Evolutionary conservation across 2,329 filamentous ascomycete species (phyloP).

Genomic region (Aurifilum marmelostoma): DNA sequence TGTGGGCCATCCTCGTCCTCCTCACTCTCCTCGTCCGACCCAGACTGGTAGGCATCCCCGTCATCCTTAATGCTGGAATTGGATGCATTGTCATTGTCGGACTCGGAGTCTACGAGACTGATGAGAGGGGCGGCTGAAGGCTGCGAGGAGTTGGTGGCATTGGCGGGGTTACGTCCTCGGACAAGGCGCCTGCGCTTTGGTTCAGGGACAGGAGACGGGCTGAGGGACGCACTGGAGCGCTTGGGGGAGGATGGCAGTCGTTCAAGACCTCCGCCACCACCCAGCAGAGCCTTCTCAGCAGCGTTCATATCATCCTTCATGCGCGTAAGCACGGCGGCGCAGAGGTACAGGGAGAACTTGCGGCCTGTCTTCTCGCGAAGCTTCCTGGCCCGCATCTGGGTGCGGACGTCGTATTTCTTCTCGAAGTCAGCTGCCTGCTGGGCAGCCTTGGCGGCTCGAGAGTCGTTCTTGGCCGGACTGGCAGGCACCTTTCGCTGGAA

Average conservation of each 20-base stretch:
- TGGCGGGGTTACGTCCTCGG: slow-evolving; percentile 17
- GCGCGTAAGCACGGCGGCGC: slow-evolving; percentile 11
- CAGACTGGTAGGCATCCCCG: slow-evolving; percentile 18
- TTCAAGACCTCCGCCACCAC: neutral
- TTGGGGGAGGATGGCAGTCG: slow-evolving; percentile 8
- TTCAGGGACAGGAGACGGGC: slow-evolving; percentile 18
- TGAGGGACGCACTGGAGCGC: slow-evolving; percentile 19
- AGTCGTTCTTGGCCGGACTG: slow-evolving; percentile 31
- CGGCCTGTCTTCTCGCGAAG: slow-evolving; percentile 20
- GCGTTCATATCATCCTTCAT: slow-evolving; percentile 18
- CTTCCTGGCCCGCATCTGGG: slow-evolving; percentile 28
- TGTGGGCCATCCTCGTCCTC: slow-evolving; percentile 40
- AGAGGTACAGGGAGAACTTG: slow-evolving; percentile 13
- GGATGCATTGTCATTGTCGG: slow-evolving; percentile 17
- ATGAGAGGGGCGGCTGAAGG: slow-evolving; percentile 13
- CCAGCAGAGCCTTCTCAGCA: slow-evolving; percentile 8
- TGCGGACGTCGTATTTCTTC: slow-evolving; percentile 21
- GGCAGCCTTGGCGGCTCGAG: neutral
- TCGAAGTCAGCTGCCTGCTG: slow-evolving; percentile 20
- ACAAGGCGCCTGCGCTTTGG: slow-evolving; percentile 27
- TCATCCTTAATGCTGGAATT: slow-evolving; percentile 24
- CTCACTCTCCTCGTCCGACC: slow-evolving; percentile 38
- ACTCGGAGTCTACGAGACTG: slow-evolving; percentile 23
- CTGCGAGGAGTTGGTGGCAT: slow-evolving; percentile 4
- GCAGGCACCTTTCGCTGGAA: slow-evolving; percentile 48